A percentile compares a stretch with the other conserved stretches of the same genome.
Evolutionary conservation across 2,329 filamentous ascomycete genomes (phyloP).

Genomic region (Trichophyton rubrum): DNA sequence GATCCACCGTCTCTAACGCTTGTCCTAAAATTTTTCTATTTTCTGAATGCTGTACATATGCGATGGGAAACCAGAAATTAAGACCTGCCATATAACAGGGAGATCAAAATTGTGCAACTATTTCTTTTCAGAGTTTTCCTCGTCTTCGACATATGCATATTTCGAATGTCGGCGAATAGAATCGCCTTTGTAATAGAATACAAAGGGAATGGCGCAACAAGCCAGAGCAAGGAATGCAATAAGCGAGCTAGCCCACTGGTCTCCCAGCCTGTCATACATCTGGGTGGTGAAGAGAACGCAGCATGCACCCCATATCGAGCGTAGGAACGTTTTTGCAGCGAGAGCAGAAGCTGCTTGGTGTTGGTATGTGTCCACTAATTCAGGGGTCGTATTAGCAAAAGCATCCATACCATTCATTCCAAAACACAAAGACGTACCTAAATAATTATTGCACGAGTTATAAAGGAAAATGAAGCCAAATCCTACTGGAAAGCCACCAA

Average conservation of each 20-base stretch:
- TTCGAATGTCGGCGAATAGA: conserved; percentile 55
- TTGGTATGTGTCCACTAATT: conserved; percentile 50
- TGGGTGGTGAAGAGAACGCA: conserved; percentile 70
- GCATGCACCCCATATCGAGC: conserved; percentile 66
- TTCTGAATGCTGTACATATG: no score
- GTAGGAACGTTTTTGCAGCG: conserved; percentile 68
- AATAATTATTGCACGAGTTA: conserved; percentile 65
- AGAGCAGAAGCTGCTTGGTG: conserved; percentile 69
- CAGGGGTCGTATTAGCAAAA: conserved; percentile 11
- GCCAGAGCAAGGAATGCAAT: conserved; percentile 61
- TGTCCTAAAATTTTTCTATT: no score
- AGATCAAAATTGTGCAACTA: neutral
- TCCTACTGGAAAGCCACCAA: conserved; percentile 60
- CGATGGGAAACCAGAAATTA: no score
- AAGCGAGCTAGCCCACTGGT: conserved; percentile 64
- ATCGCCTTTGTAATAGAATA: conserved; percentile 69
- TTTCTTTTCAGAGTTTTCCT: conserved; percentile 28
- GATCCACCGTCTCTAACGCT: no score
- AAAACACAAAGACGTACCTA: conserved; percentile 26
- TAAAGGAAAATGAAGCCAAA: conserved; percentile 78
- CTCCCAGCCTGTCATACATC: conserved; percentile 61
- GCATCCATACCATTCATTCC: no score
- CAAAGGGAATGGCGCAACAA: conserved; percentile 70
- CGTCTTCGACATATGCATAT: conserved; percentile 55
- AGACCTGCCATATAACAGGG: no score